Conservation (phyloP, 768 basidiomycete genomes). For the Zangia roseola region DNA sequence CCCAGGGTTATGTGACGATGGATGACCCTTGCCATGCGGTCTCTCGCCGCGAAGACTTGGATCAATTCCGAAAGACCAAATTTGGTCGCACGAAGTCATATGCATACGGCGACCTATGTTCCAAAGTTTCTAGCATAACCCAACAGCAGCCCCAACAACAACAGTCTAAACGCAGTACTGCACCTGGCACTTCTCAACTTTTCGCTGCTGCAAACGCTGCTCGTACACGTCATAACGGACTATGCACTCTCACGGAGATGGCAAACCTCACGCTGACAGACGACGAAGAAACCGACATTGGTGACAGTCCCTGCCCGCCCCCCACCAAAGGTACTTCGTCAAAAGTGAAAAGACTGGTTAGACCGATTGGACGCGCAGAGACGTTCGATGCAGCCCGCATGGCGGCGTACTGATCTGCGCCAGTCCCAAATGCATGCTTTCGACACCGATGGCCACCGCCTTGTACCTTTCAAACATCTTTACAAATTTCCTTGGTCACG, state of each 20-base stretch:
- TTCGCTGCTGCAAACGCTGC: conserved; percentile 73
- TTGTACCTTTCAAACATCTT: conserved; percentile 8
- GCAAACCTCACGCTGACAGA: conserved; percentile 62
- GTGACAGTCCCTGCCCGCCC: conserved; percentile 87
- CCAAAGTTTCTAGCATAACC: conserved; percentile 37
- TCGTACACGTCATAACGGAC: conserved; percentile 57
- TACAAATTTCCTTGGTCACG: conserved; percentile 5
- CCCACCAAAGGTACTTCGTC: conserved; percentile 56
- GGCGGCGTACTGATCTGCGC: conserved; percentile 36
- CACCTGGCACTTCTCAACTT: conserved; percentile 53
- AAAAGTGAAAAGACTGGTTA: conserved; percentile 56
- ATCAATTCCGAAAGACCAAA: conserved; percentile 86
- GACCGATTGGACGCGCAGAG: conserved; percentile 59
- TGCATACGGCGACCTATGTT: conserved; percentile 78
- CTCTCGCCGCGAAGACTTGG: conserved; percentile 82
- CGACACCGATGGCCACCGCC: conserved; percentile 1
- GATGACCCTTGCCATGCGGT: conserved; percentile 84
- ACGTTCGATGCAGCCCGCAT: conserved; percentile 67
- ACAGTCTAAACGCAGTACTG: conserved; percentile 64
- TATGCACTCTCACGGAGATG: conserved; percentile 69
- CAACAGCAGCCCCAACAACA: conserved; percentile 40
- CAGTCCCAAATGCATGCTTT: conserved; percentile 1
- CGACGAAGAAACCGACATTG: conserved; percentile 75
- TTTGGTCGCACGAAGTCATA: conserved; percentile 91
- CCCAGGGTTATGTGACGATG: conserved; percentile 86